Conservation (phyloP, 352 stramenopile genomes). For the Phytophthora niederhauseri region DNA sequence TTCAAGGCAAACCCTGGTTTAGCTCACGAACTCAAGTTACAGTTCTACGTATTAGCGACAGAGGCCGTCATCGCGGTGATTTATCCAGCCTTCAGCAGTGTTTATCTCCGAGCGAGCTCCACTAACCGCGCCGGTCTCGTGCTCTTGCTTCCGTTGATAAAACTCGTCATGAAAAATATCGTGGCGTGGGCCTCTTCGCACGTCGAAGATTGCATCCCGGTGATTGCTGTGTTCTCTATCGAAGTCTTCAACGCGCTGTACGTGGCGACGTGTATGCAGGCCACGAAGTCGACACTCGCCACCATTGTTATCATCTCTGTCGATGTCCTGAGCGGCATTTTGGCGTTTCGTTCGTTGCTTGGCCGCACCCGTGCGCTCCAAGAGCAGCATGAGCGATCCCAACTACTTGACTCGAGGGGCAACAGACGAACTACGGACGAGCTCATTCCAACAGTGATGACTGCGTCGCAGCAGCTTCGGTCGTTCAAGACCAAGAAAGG, state of each 20-base stretch:
- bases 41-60: constrained; percentile 22
- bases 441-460: constrained; percentile 5
- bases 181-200: constrained; percentile 19
- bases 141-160: constrained; percentile 13
- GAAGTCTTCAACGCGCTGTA: constrained; percentile 42
- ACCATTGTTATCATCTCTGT: constrained; percentile 26
- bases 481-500: constrained; percentile 8
- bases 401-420: background rate
- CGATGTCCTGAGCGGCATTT: constrained; percentile 17
- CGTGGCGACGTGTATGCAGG: constrained; percentile 33
- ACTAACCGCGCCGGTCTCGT: constrained; percentile 7
- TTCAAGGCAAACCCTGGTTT: constrained; percentile 15
- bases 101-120: background rate
- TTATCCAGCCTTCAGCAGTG: constrained; percentile 23
- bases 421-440: background rate
- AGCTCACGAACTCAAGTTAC: constrained; percentile 8
- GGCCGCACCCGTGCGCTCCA: background rate
- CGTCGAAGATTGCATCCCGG: constrained; percentile 31
- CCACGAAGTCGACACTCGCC: constrained; percentile 19
- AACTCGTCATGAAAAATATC: constrained; percentile 31
- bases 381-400: background rate
- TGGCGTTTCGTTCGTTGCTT: constrained; percentile 5
- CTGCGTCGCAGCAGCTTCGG: background rate
- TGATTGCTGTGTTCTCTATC: constrained; percentile 32
- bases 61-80: constrained; percentile 21